Percentiles rank a stretch among this genome's conserved stretches.
Conservation (phyloP, 2,329 filamentous ascomycete genomes). For the Xylaria sp. region DNA sequence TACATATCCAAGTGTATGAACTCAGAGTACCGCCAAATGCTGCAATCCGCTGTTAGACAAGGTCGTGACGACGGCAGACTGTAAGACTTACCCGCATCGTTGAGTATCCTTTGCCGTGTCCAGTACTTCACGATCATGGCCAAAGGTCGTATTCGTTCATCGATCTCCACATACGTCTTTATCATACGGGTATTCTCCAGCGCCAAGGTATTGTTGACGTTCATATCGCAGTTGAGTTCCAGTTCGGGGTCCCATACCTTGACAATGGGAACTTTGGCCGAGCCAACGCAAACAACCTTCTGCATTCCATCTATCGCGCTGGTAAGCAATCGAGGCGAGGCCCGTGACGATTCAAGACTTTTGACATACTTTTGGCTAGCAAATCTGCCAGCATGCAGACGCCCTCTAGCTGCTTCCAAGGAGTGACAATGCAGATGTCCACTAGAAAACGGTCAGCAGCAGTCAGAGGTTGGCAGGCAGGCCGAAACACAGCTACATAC, state of each 20-base stretch:
- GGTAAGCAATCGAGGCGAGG: slow-evolving; percentile 32
- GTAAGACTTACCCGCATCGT: slow-evolving; percentile 76
- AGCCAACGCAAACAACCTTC: slow-evolving; percentile 88
- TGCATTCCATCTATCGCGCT: slow-evolving; percentile 77
- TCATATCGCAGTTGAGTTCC: slow-evolving; percentile 89
- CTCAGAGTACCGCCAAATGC: slow-evolving; percentile 90
- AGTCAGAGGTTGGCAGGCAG: background rate
- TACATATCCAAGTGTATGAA: slow-evolving; percentile 98
- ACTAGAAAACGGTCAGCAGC: slow-evolving; percentile 52
- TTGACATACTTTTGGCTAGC: slow-evolving; percentile 69
- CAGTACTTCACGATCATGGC: slow-evolving; percentile 98
- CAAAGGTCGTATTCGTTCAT: slow-evolving; percentile 81
- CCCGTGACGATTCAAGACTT: slow-evolving; percentile 16
- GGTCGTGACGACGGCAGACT: background rate
- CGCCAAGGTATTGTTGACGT: slow-evolving; percentile 94
- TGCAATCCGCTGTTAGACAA: slow-evolving; percentile 33
- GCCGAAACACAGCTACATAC: slow-evolving; percentile 47
- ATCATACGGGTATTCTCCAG: slow-evolving; percentile 98
- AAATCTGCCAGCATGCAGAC: slow-evolving; percentile 88
- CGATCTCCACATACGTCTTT: slow-evolving; percentile 89
- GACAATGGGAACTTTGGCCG: slow-evolving; percentile 95
- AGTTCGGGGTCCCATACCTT: slow-evolving; percentile 98
- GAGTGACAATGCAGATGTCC: slow-evolving; percentile 94
- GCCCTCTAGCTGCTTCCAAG: slow-evolving; percentile 78
- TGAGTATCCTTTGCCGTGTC: slow-evolving; percentile 87